A percentile compares a stretch with the other conserved stretches of the same genome.
Conservation (phyloP, 768 basidiomycete species). For the Strobilomyces echinocephalus region DNA sequence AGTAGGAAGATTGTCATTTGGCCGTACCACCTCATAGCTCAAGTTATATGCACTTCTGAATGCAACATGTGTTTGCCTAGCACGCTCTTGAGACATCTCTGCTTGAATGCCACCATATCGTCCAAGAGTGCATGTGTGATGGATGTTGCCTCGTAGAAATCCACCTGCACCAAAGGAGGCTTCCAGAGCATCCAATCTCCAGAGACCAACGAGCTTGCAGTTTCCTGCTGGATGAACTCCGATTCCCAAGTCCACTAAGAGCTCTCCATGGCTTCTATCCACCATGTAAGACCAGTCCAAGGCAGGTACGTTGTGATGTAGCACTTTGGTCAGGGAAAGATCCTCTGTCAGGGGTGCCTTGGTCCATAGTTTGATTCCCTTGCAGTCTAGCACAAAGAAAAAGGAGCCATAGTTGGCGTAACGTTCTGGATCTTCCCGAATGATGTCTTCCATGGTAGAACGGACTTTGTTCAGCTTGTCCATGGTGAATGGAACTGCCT, state of each 20-base stretch:
- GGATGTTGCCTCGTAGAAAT: not conserved
- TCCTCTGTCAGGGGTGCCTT: not conserved
- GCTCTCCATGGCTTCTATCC: not conserved
- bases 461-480: not conserved
- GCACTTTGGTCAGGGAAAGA: not conserved
- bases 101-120: constrained; percentile 11
- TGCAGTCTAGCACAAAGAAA: not conserved
- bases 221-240: not conserved
- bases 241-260: not conserved
- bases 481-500: not conserved
- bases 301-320: not conserved
- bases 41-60: constrained; percentile 19
- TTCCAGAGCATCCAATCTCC: not conserved
- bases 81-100: constrained; percentile 8
- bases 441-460: constrained; percentile 4
- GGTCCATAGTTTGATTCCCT: not conserved
- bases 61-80: constrained; percentile 1
- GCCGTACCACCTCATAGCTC: constrained; percentile 7
- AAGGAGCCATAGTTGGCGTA: constrained; percentile 3
- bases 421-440: not conserved
- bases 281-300: not conserved
- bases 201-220: not conserved
- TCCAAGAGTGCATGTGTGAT: not conserved
- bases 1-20: constrained; percentile 1
- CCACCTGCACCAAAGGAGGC: not conserved